Evolutionary conservation across 192 early-diverging fungal genomes (phyloP), one percentile per base, ranked within the genome.

Genomic region (Umbelopsis ramanniana): DNA sequence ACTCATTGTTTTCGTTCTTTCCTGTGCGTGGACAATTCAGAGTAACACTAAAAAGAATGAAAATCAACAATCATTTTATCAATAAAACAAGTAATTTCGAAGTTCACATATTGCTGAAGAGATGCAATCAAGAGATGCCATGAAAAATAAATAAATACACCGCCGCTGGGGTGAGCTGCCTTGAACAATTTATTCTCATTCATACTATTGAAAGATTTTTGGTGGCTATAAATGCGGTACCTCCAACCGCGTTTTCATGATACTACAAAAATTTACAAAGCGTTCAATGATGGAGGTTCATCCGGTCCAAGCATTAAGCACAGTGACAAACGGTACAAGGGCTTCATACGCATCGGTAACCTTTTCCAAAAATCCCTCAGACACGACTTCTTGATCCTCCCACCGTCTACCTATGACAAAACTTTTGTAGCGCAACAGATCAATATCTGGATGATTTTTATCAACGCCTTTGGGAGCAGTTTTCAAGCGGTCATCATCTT

Each of bases 401-500:
- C 89, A 85, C 2, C 33, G 68, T 21, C 80, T 79, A 38, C 75
- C 78, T 17, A 89, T 70, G 1, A 78, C 81, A 73, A 90, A 85
- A 11, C 77, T 83, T 45, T 87, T 88, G 35, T 76, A 77, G 43
- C 82, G 74, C 68, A 90, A 57, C 24, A 83, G 74, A 46, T 88
- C 83, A 40, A 90, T 86, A 68, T 84, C 83, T 12, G 79, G 78
- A 46, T 89, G 82, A 47, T 88, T 69, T 68, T 87, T 90, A 19
- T 72, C 72, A 43, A 80, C 76, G 0, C 87, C 87, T 22, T 72
- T 85, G 12, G 89, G 89, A 3, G 83, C 82, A 6, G 81, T 87
- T 76, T 90, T 90, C 60, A 90, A 72, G 23, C 67, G 74, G 12
- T 79, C 78, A 0, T 33, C 47, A 2, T 72, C 53, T n/a, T 72